phyloP scores from a whole-genome alignment of 257 asterid genomes.

The Rubia yunnanensis region DNA sequence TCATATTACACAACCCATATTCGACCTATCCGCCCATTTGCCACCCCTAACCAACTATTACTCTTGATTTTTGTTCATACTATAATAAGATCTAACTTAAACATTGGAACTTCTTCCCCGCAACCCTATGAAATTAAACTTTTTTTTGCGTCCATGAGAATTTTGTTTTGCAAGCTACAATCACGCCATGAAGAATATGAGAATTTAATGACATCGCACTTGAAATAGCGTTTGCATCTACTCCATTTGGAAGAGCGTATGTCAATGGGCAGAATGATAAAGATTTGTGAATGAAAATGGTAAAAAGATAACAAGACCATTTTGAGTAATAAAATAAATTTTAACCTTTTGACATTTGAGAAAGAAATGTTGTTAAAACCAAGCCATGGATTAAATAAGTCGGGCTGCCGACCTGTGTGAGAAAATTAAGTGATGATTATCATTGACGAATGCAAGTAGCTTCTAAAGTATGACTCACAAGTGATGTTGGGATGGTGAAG shows the following conservation, averaged over 20 bases:
- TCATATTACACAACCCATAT: too few relatives aligned
- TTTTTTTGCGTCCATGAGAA: too few relatives aligned
- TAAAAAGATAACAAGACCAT: neutral
- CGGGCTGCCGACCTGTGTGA: constrained; percentile 19
- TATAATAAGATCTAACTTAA: too few relatives aligned
- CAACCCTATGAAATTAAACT: too few relatives aligned
- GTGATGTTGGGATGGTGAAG: constrained; percentile 46
- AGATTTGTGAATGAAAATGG: neutral
- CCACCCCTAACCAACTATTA: too few relatives aligned
- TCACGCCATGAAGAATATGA: too few relatives aligned
- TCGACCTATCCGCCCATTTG: too few relatives aligned
- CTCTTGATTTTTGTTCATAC: too few relatives aligned
- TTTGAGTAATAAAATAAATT: neutral
- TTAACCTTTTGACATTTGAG: neutral
- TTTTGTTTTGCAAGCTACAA: too few relatives aligned
- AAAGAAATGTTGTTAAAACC: neutral
- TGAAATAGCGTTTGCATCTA: too few relatives aligned
- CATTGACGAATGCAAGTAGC: constrained; percentile 21
- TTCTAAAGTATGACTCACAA: constrained; percentile 25
- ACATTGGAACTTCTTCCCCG: too few relatives aligned
- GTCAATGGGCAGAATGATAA: neutral
- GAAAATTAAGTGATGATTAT: constrained; percentile 25
- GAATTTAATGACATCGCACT: too few relatives aligned
- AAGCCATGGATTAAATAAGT: neutral
- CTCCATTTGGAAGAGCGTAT: neutral